phyloP scores from a whole-genome alignment of 306 rosid species.

The Crotalaria pallida region DNA sequence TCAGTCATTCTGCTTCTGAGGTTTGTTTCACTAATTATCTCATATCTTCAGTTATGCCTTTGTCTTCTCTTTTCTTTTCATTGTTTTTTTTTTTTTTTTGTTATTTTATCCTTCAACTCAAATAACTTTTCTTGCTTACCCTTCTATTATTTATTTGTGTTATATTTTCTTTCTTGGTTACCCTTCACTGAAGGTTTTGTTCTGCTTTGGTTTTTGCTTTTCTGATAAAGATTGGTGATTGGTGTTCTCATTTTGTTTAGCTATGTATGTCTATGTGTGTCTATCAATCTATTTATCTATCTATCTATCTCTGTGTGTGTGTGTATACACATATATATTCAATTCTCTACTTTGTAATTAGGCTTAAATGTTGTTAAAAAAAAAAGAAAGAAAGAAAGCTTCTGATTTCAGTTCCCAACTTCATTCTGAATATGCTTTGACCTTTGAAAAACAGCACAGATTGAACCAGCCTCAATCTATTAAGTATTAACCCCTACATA shows the following conservation, averaged over 20 bases:
- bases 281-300: no score
- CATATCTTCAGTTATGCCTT: background rate
- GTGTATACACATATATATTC: no score
- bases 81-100: no score
- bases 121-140: no score
- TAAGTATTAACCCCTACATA: background rate
- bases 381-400: no score
- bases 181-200: background rate
- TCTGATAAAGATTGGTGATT: background rate
- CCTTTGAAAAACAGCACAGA: background rate
- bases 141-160: background rate
- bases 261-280: no score
- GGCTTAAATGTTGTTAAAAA: background rate
- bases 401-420: background rate
- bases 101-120: no score
- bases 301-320: no score
- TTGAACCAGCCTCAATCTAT: background rate
- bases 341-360: background rate
- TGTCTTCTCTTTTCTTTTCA: background rate
- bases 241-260: background rate
- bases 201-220: background rate
- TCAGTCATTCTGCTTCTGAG: constrained; percentile 7
- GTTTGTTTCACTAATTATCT: constrained; percentile 23
- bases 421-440: background rate
- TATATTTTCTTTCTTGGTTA: background rate